phyloP scores from a whole-genome alignment of 495 filamentous ascomycete genomes.

The Bacidia gigantensis region DNA sequence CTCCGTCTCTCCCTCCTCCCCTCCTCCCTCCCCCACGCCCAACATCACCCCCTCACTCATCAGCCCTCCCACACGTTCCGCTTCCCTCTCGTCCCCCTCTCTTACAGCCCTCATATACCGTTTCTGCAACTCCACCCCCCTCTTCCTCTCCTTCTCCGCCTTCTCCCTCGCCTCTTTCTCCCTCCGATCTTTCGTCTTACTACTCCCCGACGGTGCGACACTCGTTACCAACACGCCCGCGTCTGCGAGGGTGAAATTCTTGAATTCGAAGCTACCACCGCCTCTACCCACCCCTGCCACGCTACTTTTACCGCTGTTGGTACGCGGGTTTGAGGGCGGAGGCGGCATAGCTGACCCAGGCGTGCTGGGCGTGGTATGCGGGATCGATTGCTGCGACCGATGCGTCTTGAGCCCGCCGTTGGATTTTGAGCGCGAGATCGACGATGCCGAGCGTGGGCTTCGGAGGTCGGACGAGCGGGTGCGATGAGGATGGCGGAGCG shows the following conservation, averaged over 20 bases:
- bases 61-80: background rate
- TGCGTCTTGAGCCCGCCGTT: background rate
- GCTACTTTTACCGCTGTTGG: conserved; percentile 27
- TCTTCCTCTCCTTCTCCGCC: conserved; percentile 1
- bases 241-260: conserved; percentile 84
- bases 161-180: conserved; percentile 71
- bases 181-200: conserved; percentile 82
- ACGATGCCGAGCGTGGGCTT: background rate
- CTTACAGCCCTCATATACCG: background rate
- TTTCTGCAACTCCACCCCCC: background rate
- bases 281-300: background rate
- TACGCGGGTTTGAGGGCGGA: conserved; percentile 17
- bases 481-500: background rate
- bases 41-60: background rate
- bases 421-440: background rate
- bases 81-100: background rate
- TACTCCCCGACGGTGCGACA: conserved; percentile 79
- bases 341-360: conserved; percentile 23
- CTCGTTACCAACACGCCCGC: conserved; percentile 69
- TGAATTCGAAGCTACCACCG: conserved; percentile 47
- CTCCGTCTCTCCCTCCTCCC: background rate
- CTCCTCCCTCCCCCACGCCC: background rate
- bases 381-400: background rate
- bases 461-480: background rate
- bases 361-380: conserved; percentile 17